Conservation (phyloP, 129 eudicot genomes). For the Flaveria brownii region DNA sequence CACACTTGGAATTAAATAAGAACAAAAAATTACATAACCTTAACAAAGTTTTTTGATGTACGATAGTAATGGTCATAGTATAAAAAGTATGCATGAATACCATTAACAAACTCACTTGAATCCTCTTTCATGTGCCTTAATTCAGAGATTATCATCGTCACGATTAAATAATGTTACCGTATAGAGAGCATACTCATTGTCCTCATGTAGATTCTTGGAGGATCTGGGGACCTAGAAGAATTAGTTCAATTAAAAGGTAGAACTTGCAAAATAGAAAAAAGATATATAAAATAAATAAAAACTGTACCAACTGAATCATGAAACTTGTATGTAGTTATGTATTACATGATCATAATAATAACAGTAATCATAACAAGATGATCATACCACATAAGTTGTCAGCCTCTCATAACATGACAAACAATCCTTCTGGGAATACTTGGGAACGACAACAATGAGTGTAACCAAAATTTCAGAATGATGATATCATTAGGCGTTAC, state of each 20-base stretch:
- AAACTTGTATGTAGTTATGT: slow-evolving; percentile 12
- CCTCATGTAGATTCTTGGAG: slow-evolving; percentile 84
- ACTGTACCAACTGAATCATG: not conserved
- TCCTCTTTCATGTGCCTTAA: slow-evolving; percentile 87
- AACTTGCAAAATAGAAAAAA: slow-evolving; percentile 17
- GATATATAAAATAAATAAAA: not conserved
- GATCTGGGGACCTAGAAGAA: slow-evolving; percentile 92
- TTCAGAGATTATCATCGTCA: slow-evolving; percentile 78
- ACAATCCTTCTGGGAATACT: slow-evolving; percentile 93
- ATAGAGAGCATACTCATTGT: slow-evolving; percentile 87
- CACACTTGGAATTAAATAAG: slow-evolving; percentile 22
- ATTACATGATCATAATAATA: not conserved
- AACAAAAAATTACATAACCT: slow-evolving; percentile 1
- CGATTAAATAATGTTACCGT: slow-evolving; percentile 73
- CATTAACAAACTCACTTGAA: slow-evolving; percentile 61
- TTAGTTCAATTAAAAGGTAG: slow-evolving; percentile 38
- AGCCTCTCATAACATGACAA: slow-evolving; percentile 81
- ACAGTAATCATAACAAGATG: not conserved
- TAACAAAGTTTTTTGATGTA: not conserved
- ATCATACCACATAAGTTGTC: slow-evolving; percentile 77
- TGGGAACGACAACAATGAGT: slow-evolving; percentile 75
- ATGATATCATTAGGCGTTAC: slow-evolving; percentile 71
- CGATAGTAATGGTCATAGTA: not conserved
- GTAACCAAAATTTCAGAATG: slow-evolving; percentile 73
- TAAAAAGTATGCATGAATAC: slow-evolving; percentile 21